phyloP scores from a whole-genome alignment of 257 asterid species.

The Datura wrightii region DNA sequence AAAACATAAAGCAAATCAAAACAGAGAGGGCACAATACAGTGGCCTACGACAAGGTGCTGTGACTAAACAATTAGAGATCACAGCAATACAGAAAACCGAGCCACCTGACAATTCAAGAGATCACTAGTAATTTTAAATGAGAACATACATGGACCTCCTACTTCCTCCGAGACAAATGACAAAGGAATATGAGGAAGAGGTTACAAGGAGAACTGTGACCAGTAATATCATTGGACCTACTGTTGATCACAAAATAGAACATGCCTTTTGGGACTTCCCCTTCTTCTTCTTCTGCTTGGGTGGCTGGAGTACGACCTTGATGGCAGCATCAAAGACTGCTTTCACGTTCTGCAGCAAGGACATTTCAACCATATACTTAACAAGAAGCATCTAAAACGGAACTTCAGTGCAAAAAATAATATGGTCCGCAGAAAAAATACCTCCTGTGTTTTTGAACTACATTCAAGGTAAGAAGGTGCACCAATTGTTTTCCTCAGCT shows the following conservation, averaged over 20 bases:
- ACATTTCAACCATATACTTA: slow-evolving; percentile 10
- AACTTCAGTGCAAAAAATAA: slow-evolving; percentile 4
- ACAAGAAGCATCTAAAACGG: not conserved
- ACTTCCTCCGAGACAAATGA: slow-evolving; percentile 53
- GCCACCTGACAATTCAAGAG: slow-evolving; percentile 56
- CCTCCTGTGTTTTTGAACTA: slow-evolving; percentile 82
- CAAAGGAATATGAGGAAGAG: slow-evolving; percentile 39
- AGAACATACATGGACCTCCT: slow-evolving; percentile 51
- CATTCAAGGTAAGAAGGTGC: slow-evolving; percentile 77
- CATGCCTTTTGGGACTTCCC: slow-evolving; percentile 56
- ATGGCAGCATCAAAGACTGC: slow-evolving; percentile 63
- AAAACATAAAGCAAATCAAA: slow-evolving; percentile 61
- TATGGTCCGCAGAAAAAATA: slow-evolving; percentile 29
- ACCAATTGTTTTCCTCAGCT: slow-evolving; percentile 61
- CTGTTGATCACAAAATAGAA: slow-evolving; percentile 71
- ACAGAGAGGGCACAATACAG: slow-evolving; percentile 57
- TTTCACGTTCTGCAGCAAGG: slow-evolving; percentile 56
- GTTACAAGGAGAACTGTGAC: slow-evolving; percentile 35
- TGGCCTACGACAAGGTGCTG: slow-evolving; percentile 53
- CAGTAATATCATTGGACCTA: slow-evolving; percentile 42
- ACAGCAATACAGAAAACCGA: slow-evolving; percentile 42
- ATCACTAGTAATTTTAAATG: slow-evolving; percentile 51
- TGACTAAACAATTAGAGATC: slow-evolving; percentile 43
- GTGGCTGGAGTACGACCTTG: slow-evolving; percentile 64
- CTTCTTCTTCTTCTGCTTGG: slow-evolving; percentile 61